phyloP scores from a whole-genome alignment of 352 stramenopile species.

The Phytophthora idaei region DNA sequence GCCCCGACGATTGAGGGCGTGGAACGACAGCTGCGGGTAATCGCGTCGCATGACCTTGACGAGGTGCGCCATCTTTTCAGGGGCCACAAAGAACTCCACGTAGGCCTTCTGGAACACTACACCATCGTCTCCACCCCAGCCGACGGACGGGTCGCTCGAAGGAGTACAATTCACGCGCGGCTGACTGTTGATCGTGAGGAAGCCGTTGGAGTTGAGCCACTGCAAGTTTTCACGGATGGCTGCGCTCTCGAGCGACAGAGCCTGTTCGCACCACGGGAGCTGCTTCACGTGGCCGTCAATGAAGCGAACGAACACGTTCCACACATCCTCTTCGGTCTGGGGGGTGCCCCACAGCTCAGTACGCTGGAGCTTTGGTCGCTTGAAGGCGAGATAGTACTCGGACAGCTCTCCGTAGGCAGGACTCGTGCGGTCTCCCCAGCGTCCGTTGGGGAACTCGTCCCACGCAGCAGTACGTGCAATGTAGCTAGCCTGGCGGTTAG shows the following conservation, averaged over 20 bases:
- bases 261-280: conserved; percentile 97
- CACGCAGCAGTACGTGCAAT: conserved; percentile 95
- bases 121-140: conserved; percentile 95
- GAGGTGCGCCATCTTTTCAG: conserved; percentile 71
- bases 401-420: conserved; percentile 96
- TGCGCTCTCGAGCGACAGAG: conserved; percentile 92
- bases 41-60: conserved; percentile 60
- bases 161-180: conserved; percentile 90
- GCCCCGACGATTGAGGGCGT: conserved; percentile 71
- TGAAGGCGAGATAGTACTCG: conserved; percentile 93
- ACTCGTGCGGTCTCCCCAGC: conserved; percentile 95
- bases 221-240: conserved; percentile 86
- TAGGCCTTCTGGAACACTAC: conserved; percentile 99
- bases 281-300: conserved; percentile 83
- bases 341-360: conserved; percentile 86
- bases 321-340: conserved; percentile 89
- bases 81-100: conserved; percentile 97
- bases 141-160: conserved; percentile 91
- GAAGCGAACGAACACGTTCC: conserved; percentile 93
- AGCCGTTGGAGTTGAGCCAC: conserved; percentile 89
- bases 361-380: conserved; percentile 78
- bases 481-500: conserved; percentile 97
- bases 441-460: conserved; percentile 97
- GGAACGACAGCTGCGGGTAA: conserved; percentile 81
- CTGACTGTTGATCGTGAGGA: conserved; percentile 97